A percentile compares a stretch with the other conserved stretches of the same genome.
Conservation (phyloP, 768 basidiomycete species). For the Fibroporia radiculosa region DNA sequence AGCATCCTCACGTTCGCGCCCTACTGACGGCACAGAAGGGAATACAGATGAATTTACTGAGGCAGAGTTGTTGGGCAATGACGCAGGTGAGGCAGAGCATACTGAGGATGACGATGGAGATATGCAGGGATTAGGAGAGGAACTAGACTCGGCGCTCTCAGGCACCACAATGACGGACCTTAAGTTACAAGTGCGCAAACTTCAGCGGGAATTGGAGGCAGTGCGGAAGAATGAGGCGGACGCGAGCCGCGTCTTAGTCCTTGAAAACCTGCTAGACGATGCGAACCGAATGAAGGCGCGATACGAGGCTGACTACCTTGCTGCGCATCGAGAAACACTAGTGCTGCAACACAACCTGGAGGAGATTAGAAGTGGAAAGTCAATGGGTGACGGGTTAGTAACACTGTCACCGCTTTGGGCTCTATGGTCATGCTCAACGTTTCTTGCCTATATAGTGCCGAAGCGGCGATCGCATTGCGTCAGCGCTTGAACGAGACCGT, state of each 20-base stretch:
- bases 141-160: constrained; percentile 78
- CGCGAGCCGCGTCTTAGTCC: constrained; percentile 67
- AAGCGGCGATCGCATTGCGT: constrained; percentile 83
- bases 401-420: background rate
- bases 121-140: constrained; percentile 65
- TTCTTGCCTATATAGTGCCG: constrained; percentile 41
- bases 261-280: constrained; percentile 88
- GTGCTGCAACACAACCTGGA: constrained; percentile 76
- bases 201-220: constrained; percentile 74
- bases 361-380: constrained; percentile 83
- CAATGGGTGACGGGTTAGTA: constrained; percentile 71
- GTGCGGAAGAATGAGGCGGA: constrained; percentile 71
- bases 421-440: constrained; percentile 1
- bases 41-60: constrained; percentile 29
- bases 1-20: constrained; percentile 15
- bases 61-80: constrained; percentile 35
- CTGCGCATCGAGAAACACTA: constrained; percentile 76
- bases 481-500: constrained; percentile 83
- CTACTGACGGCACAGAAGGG: constrained; percentile 5
- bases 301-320: constrained; percentile 83
- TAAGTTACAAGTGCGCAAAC: constrained; percentile 77
- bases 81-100: constrained; percentile 21
- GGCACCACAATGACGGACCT: constrained; percentile 89
- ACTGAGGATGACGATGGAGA: constrained; percentile 38
- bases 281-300: constrained; percentile 84